These are phyloP conservation scores for Hemisphaericaspora xylofermentans DNA, from an alignment of 1,139 yeast genomes.

Conservation along the genomic window DNA sequence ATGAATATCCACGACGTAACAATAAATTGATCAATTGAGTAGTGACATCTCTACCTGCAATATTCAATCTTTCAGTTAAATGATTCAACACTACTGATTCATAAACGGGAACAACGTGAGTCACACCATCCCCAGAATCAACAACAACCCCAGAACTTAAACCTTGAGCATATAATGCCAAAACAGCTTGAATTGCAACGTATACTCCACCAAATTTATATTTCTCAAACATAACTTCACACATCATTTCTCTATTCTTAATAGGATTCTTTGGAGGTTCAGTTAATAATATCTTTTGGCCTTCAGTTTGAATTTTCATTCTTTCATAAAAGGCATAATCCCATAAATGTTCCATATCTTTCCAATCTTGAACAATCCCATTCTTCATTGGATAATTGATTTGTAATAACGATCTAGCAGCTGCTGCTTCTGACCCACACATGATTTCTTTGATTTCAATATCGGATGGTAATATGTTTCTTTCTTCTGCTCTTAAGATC, in stretches of 20 bases:
- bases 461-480: conserved; percentile 57
- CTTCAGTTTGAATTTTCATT: conserved; percentile 73
- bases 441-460: conserved; percentile 84
- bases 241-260: conserved; percentile 91
- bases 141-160: conserved; percentile 97
- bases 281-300: conserved; percentile 80
- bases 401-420: conserved; percentile 85
- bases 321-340: conserved; percentile 94
- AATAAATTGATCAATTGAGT: conserved; percentile 86
- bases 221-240: conserved; percentile 95
- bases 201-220: conserved; percentile 95
- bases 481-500: conserved; percentile 92
- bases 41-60: conserved; percentile 98
- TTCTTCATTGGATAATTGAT: conserved; percentile 98
- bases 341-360: conserved; percentile 98
- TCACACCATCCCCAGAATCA: conserved; percentile 86
- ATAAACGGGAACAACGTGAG: conserved; percentile 97
- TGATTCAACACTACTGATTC: conserved; percentile 95
- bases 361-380: conserved; percentile 97
- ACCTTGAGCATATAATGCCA: conserved; percentile 96
- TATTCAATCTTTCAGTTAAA: conserved; percentile 87
- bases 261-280: conserved; percentile 99
- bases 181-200: conserved; percentile 97
- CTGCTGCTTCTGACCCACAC: conserved; percentile 97
- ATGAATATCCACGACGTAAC: conserved; percentile 95